These are phyloP conservation scores for Fusarium chlamydosporum DNA, from an alignment of 2,329 filamentous ascomycete genomes.

Conservation along the genomic window DNA sequence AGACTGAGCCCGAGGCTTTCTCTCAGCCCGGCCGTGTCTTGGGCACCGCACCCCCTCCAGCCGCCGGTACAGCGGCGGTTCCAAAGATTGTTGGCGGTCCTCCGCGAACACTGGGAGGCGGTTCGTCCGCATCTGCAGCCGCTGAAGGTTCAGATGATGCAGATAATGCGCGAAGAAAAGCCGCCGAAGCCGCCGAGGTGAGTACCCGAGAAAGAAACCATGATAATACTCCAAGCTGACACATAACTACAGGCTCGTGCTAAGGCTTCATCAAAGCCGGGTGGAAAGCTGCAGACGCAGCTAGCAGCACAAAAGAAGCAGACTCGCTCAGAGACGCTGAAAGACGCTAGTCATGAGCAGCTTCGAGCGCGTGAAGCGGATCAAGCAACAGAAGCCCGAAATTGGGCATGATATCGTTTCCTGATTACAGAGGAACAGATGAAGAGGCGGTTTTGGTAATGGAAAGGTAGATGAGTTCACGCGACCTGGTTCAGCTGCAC, in stretches of 20 bases:
- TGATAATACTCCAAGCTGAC: neutral
- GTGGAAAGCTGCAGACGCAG: constrained; percentile 78
- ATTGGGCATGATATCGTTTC: constrained; percentile 52
- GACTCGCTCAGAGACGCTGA: constrained; percentile 76
- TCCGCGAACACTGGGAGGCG: constrained; percentile 75
- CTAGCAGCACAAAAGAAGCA: constrained; percentile 82
- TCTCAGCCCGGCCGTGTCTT: constrained; percentile 79
- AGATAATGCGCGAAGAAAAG: constrained; percentile 77
- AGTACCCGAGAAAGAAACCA: constrained; percentile 51
- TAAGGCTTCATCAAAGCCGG: constrained; percentile 68
- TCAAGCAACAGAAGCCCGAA: constrained; percentile 59
- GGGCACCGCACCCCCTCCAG: constrained; percentile 66
- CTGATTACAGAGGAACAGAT: neutral
- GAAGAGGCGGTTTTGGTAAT: neutral
- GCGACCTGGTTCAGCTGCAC: neutral
- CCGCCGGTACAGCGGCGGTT: constrained; percentile 65
- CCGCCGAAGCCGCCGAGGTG: constrained; percentile 89
- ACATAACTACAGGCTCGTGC: constrained; percentile 72
- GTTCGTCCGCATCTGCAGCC: constrained; percentile 51
- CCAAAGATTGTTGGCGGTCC: constrained; percentile 68
- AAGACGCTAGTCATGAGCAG: constrained; percentile 76
- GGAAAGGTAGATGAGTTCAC: neutral
- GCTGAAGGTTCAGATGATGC: constrained; percentile 48
- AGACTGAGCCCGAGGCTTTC: constrained; percentile 79
- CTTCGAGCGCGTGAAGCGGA: constrained; percentile 77